phyloP scores from a whole-genome alignment of 306 rosid species.

The Hylodesmum podocarpum region DNA sequence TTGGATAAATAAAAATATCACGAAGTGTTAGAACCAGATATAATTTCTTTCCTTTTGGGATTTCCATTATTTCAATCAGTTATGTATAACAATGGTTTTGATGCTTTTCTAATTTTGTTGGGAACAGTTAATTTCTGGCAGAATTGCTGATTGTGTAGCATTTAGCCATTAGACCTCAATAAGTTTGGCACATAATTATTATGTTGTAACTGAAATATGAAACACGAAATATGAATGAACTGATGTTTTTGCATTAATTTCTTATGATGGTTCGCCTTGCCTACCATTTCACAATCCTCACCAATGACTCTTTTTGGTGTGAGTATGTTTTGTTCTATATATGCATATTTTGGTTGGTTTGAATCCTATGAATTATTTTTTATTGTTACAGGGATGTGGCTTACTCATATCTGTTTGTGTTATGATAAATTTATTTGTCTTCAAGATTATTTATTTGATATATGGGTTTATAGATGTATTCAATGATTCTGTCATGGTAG shows the following conservation, averaged over 20 bases:
- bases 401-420: not conserved
- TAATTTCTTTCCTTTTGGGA: constrained; percentile 23
- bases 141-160: constrained; percentile 31
- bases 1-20: constrained; percentile 33
- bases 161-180: constrained; percentile 39
- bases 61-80: constrained; percentile 23
- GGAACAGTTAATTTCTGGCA: not conserved
- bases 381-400: not conserved
- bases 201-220: constrained; percentile 28
- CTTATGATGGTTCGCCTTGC: not conserved
- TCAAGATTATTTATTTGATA: not conserved
- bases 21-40: constrained; percentile 18
- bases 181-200: constrained; percentile 26
- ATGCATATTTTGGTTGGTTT: constrained; percentile 9
- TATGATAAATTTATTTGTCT: not conserved
- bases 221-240: not conserved
- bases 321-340: constrained; percentile 12
- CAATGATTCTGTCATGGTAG: not conserved
- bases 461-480: not conserved
- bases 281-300: constrained; percentile 10
- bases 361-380: not conserved
- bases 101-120: constrained; percentile 24
- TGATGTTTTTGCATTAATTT: constrained; percentile 14
- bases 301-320: not conserved
- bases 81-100: constrained; percentile 24